phyloP scores from a whole-genome alignment of 768 basidiomycete genomes.

The Lactifluus volemus region DNA sequence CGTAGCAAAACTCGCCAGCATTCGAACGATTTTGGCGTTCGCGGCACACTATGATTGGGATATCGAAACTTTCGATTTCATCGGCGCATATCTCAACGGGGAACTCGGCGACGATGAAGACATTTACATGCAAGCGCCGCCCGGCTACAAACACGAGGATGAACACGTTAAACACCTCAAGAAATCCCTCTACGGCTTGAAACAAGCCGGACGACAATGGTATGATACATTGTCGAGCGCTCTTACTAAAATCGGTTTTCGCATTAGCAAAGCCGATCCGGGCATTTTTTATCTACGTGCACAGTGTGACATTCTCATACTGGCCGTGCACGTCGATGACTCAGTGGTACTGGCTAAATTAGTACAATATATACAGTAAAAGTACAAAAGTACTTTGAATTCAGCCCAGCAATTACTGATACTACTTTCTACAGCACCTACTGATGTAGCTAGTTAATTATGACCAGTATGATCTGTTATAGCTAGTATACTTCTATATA shows the following conservation, averaged over 20 bases:
- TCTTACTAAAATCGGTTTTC: not conserved
- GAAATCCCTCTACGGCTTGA: not conserved
- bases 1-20: too few species aligned
- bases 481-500: too few species aligned
- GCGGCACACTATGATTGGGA: slow-evolving; percentile 20
- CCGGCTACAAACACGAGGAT: too few species aligned
- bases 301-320: not conserved
- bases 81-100: not conserved
- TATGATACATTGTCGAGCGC: not conserved
- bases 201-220: not conserved
- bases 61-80: not conserved
- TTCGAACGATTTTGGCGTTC: slow-evolving; percentile 6
- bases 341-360: too few species aligned
- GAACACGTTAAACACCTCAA: too few species aligned
- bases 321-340: not conserved
- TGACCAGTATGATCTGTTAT: too few species aligned
- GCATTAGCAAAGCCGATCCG: not conserved
- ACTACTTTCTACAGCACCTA: too few species aligned
- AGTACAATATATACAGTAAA: too few species aligned
- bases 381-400: too few species aligned
- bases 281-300: not conserved
- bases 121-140: too few species aligned
- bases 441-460: too few species aligned
- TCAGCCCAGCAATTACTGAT: too few species aligned
- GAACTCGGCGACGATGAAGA: not conserved